Percentiles rank a stretch among this genome's conserved stretches.
Evolutionary conservation across 1,284 basidiomycete species (phyloP).

Genomic region (Acaromyces ingoldii): DNA sequence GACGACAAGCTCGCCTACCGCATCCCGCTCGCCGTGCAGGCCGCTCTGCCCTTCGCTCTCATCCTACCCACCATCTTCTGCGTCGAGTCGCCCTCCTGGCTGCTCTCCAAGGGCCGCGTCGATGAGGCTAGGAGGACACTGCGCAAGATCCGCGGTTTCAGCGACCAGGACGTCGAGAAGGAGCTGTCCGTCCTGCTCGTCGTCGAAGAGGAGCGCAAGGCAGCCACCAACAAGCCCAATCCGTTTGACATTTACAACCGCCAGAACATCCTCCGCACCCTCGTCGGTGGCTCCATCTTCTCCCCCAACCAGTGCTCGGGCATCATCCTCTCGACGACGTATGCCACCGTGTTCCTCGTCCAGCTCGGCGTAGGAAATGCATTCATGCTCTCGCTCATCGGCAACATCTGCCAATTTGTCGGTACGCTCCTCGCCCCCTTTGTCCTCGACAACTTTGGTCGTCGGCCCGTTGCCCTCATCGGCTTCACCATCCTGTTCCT

Average conservation of each 20-base stretch:
- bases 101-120: conserved; percentile 31
- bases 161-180: conserved; percentile 24
- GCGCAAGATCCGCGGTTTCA: conserved; percentile 20
- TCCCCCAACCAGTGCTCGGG: conserved; percentile 39
- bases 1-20: conserved; percentile 19
- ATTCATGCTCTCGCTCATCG: conserved; percentile 31
- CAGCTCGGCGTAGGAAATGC: conserved; percentile 29
- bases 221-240: conserved; percentile 17
- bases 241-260: conserved; percentile 34
- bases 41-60: conserved; percentile 22
- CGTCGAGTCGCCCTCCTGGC: conserved; percentile 32
- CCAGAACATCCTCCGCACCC: conserved; percentile 25
- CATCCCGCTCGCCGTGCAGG: conserved; percentile 31
- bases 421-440: conserved; percentile 32
- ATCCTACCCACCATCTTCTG: conserved; percentile 22
- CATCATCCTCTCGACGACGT: conserved; percentile 38
- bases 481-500: conserved; percentile 27
- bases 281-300: conserved; percentile 37
- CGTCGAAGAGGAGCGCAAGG: conserved; percentile 29
- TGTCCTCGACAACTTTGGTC: conserved; percentile 30
- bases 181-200: conserved; percentile 25
- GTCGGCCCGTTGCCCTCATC: conserved; percentile 25
- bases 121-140: conserved; percentile 25
- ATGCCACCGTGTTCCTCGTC: conserved; percentile 33
- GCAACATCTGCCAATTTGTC: conserved; percentile 24